Percentiles rank a stretch among this genome's conserved stretches.
phyloP scores from a whole-genome alignment of 345 rosid species.

The Melaleuca quinquenervia region DNA sequence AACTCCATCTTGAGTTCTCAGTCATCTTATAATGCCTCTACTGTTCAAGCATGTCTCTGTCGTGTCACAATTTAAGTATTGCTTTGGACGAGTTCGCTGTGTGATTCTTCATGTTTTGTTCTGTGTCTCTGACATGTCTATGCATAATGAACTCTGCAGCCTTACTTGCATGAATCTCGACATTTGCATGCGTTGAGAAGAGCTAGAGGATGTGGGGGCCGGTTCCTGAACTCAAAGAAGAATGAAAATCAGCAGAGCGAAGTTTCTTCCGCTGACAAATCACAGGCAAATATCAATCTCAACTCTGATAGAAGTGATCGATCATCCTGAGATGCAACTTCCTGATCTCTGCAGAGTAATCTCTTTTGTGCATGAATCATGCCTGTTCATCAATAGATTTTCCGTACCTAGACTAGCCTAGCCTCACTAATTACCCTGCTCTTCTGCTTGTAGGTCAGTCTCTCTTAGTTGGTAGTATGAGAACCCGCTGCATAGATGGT shows the following conservation, averaged over 20 bases:
- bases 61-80: background rate
- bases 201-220: slow-evolving; percentile 93
- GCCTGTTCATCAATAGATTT: background rate
- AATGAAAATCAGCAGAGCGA: slow-evolving; percentile 33
- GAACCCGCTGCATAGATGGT: background rate
- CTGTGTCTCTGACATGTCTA: background rate
- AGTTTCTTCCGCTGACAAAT: slow-evolving; percentile 38
- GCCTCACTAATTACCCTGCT: background rate
- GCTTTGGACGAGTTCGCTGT: background rate
- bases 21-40: background rate
- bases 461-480: background rate
- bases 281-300: slow-evolving; percentile 54
- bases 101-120: background rate
- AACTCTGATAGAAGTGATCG: slow-evolving; percentile 36
- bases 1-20: background rate
- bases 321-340: slow-evolving; percentile 32
- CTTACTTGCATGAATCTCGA: slow-evolving; percentile 95
- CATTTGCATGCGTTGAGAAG: slow-evolving; percentile 90
- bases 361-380: background rate
- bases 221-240: slow-evolving; percentile 82
- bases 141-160: slow-evolving; percentile 35
- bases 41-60: background rate
- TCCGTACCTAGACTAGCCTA: background rate
- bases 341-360: slow-evolving; percentile 10
- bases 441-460: background rate